Evolutionary conservation across 176 grass and related monocot genomes (phyloP), one percentile per base, ranked within the genome.

Genomic region (Oryza officinalis): DNA sequence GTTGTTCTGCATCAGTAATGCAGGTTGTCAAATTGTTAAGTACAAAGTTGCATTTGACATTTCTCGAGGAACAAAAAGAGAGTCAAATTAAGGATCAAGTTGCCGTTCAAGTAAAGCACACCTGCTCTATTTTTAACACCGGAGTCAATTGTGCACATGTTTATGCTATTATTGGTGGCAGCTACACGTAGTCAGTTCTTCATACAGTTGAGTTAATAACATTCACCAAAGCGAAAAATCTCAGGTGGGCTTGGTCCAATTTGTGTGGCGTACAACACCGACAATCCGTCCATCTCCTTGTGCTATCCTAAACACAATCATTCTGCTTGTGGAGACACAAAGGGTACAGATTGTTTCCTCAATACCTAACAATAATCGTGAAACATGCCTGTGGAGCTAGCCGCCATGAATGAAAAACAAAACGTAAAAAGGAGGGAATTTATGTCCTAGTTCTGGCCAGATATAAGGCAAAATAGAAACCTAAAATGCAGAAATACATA

Each of bases 341-440:
- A 28, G 73, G 61, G 74, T 69, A 50, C 50, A 12, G 0, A 61
- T 27, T 79, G 63, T 75, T 83, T 73, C 84, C 80, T 75, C 40
- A 17, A 40, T 69, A 43, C 22, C 44, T 43, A 86, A 67, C 88
- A 60, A 60, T 10, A 0, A 83, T 69, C 79, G 68, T 43, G 74
- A 86, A 38, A 63, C 13, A 73, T 85, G 65, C 76, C 54, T 40
- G 37, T 65, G 65, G 38, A 85, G 65, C 82, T 81, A 85, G 11
- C 30, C 1, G 57, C 37, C 63, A 84, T 9, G 78, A 75, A 60
- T 10, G 35, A 10, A 77, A 54, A 72, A 41, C 40, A 41, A 41
- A 41, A 41, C 40, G 2, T 41, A 65, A 40, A 80, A 13, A 64
- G 13, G 31, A 65, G 8, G 49, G 35, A 57, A 65, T 38, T 3